Evolutionary conservation across 805 yeast species (phyloP).

Genomic region (Sugiyamaella floridensis): DNA sequence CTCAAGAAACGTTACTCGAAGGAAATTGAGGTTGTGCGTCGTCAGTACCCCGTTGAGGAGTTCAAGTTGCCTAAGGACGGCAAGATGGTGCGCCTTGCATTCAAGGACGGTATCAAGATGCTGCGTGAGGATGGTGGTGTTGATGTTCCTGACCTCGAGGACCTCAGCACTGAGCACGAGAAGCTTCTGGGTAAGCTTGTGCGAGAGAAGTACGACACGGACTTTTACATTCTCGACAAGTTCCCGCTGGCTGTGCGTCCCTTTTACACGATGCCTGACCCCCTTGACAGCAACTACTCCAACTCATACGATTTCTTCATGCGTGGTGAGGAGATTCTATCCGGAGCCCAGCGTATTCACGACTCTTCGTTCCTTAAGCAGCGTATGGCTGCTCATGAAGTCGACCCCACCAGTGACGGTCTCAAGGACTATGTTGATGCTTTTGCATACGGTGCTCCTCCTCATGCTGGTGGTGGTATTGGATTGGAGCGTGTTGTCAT

Average conservation of each 20-base stretch:
- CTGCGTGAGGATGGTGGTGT: constrained; percentile 82
- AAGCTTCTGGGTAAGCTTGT: constrained; percentile 86
- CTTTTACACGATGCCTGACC: constrained; percentile 98
- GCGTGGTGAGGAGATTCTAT: constrained; percentile 98
- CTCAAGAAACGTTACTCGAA: constrained; percentile 69
- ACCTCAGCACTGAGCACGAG: constrained; percentile 90
- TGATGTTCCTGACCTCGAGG: constrained; percentile 72
- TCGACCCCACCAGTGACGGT: constrained; percentile 76
- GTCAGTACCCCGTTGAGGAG: constrained; percentile 96
- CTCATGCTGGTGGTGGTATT: constrained; percentile 99
- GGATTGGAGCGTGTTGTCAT: constrained; percentile 98
- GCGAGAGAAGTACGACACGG: constrained; percentile 91
- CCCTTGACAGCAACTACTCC: constrained; percentile 85
- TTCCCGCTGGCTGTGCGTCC: constrained; percentile 97
- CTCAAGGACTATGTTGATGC: constrained; percentile 87
- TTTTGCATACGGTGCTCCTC: constrained; percentile 91
- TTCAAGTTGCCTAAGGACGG: constrained; percentile 91
- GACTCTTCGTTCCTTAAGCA: constrained; percentile 76
- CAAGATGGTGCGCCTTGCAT: constrained; percentile 83
- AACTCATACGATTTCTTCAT: constrained; percentile 98
- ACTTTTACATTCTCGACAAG: constrained; percentile 95
- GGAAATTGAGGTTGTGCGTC: constrained; percentile 85
- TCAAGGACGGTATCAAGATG: constrained; percentile 84
- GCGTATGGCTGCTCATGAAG: constrained; percentile 77
- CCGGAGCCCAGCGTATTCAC: constrained; percentile 99